A percentile compares a stretch with the other conserved stretches of the same genome.
Evolutionary conservation across 2,329 filamentous ascomycete species (phyloP).

Genomic region (Drechslerella stenobrocha): DNA sequence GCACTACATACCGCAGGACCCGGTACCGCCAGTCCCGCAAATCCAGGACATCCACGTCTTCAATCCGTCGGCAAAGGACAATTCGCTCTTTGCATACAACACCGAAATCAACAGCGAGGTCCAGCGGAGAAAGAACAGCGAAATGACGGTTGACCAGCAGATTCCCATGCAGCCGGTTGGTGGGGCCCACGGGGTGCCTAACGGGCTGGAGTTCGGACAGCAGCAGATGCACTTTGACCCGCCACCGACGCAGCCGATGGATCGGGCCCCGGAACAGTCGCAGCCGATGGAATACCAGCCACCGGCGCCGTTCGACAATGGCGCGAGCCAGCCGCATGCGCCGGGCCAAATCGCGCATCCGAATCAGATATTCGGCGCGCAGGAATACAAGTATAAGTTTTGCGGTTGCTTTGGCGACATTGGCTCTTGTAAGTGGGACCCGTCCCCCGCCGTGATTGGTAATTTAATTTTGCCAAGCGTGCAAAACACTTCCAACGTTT

Average conservation of each 20-base stretch:
- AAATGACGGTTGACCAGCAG: constrained; percentile 33
- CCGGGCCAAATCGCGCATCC: constrained; percentile 53
- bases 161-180: constrained; percentile 35
- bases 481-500: constrained; percentile 12
- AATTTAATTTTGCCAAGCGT: constrained; percentile 21
- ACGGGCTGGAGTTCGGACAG: no score
- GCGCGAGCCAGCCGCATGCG: constrained; percentile 49
- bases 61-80: constrained; percentile 39
- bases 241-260: constrained; percentile 44
- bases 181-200: constrained; percentile 20
- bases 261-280: constrained; percentile 40
- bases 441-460: neutral
- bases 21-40: constrained; percentile 39
- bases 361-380: constrained; percentile 52
- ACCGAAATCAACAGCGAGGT: constrained; percentile 42
- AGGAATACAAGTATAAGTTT: constrained; percentile 52
- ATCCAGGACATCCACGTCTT: constrained; percentile 49
- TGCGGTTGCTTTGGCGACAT: constrained; percentile 53
- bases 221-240: constrained; percentile 47
- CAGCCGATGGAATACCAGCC: constrained; percentile 41
- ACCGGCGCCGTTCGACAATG: constrained; percentile 43
- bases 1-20: constrained; percentile 31
- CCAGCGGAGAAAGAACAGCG: constrained; percentile 32
- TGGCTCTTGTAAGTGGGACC: constrained; percentile 50
- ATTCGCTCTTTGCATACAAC: constrained; percentile 38